These are phyloP conservation scores for Lagenaria siceraria DNA, from an alignment of 306 rosid species.

Conservation along the genomic window DNA sequence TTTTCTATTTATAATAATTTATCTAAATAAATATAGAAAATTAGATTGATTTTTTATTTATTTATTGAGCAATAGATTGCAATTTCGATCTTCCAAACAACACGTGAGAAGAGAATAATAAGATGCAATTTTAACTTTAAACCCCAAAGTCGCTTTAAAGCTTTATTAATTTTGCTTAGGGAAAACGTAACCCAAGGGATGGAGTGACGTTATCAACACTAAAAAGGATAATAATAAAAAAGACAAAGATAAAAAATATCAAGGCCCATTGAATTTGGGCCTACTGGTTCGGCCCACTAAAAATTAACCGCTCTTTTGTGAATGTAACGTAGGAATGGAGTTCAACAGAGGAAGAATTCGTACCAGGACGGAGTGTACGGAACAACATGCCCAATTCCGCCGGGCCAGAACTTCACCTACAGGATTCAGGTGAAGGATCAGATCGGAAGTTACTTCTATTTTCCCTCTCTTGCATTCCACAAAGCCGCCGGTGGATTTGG, in stretches of 20 bases:
- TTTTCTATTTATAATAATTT: too few relatives aligned
- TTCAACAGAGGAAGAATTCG: slow-evolving; percentile 81
- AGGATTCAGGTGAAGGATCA: slow-evolving; percentile 81
- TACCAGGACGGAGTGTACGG: slow-evolving; percentile 77
- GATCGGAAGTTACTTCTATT: slow-evolving; percentile 76
- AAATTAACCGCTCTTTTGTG: background rate
- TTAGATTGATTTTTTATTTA: too few relatives aligned
- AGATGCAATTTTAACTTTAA: background rate
- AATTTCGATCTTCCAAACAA: background rate
- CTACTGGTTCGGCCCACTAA: background rate
- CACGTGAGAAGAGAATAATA: background rate
- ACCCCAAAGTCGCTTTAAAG: background rate
- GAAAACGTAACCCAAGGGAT: background rate
- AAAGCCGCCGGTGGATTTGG: slow-evolving; percentile 96
- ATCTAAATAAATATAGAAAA: too few relatives aligned
- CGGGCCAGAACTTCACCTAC: slow-evolving; percentile 87
- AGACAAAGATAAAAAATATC: too few relatives aligned
- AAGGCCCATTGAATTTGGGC: background rate
- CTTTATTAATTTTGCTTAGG: background rate
- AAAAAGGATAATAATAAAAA: background rate
- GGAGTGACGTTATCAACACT: background rate
- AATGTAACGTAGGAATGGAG: slow-evolving; percentile 46
- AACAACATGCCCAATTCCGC: slow-evolving; percentile 84
- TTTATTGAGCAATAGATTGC: background rate
- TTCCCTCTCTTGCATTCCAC: slow-evolving; percentile 76